A percentile compares a stretch with the other conserved stretches of the same genome.
These are phyloP conservation scores for Rhynchospora pubera DNA, from an alignment of 176 grass and related monocot genomes.

Conservation along the genomic window DNA sequence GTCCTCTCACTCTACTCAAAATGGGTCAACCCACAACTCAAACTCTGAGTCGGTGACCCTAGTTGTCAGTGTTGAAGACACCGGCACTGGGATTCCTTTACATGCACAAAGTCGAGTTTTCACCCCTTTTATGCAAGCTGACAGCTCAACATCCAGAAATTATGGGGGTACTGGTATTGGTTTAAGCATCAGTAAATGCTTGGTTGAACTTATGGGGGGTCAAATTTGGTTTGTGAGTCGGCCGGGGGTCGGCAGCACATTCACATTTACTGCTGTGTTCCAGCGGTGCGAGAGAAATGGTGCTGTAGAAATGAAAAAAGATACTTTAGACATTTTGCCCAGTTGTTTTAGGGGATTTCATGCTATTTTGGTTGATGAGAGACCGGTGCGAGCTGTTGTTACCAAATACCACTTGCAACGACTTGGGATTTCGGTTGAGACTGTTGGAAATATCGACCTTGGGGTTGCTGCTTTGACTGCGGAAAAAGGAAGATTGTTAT, in stretches of 20 bases:
- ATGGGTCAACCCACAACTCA: conserved; percentile 5
- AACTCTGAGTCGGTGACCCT: conserved; percentile 61
- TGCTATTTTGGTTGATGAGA: conserved; percentile 70
- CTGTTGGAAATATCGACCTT: conserved; percentile 35
- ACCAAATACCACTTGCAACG: conserved; percentile 91
- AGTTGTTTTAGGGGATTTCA: conserved; percentile 62
- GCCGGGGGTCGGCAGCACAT: conserved; percentile 79
- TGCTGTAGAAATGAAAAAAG: conserved; percentile 46
- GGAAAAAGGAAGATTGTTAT: conserved; percentile 48
- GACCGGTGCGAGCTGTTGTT: conserved; percentile 69
- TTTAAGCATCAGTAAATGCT: conserved; percentile 85
- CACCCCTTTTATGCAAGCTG: conserved; percentile 95
- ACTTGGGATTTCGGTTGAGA: conserved; percentile 61
- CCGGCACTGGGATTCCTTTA: conserved; percentile 82
- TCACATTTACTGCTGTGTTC: conserved; percentile 72
- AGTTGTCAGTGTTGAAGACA: conserved; percentile 91
- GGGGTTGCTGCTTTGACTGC: conserved; percentile 36
- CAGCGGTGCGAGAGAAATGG: conserved; percentile 33
- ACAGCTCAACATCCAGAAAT: conserved; percentile 89
- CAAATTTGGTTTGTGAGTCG: conserved; percentile 82
- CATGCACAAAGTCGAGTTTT: conserved; percentile 77
- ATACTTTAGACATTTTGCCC: conserved; percentile 49
- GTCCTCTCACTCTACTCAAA: conserved; percentile 5
- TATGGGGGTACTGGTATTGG: conserved; percentile 96
- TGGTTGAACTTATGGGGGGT: conserved; percentile 82